A percentile compares a stretch with the other conserved stretches of the same genome.
Evolutionary conservation across 345 rosid genomes (phyloP).

Genomic region (Eucalyptus shirleyi): DNA sequence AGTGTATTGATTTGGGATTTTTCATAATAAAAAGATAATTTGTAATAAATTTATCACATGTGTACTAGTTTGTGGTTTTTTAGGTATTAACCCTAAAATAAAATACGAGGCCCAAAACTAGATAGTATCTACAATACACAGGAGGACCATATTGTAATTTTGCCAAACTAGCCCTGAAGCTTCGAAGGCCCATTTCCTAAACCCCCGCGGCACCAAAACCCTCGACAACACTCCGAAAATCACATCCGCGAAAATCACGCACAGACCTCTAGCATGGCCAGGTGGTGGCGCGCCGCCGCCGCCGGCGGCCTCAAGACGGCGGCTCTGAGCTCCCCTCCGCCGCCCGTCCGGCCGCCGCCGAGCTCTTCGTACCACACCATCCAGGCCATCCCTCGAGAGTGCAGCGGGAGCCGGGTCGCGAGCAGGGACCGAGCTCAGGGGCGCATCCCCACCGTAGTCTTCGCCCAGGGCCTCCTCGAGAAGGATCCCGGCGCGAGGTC

Average conservation of each 20-base stretch:
- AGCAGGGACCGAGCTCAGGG: slow-evolving; percentile 57
- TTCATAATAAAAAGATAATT: no score
- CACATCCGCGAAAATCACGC: background rate
- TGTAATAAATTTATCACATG: fast-evolving
- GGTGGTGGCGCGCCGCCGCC: slow-evolving; percentile 27
- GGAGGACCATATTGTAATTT: background rate
- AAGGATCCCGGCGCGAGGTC: slow-evolving; percentile 15
- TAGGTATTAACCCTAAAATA: background rate
- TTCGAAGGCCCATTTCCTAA: background rate
- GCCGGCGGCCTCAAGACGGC: slow-evolving; percentile 19
- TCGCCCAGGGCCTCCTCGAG: slow-evolving; percentile 39
- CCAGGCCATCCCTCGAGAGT: slow-evolving; percentile 70
- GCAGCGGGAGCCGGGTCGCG: slow-evolving; percentile 44
- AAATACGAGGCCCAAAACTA: background rate
- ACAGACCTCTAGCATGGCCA: slow-evolving; percentile 5
- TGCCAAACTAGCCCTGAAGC: background rate
- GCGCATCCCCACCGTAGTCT: slow-evolving; percentile 73
- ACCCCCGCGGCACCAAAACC: background rate
- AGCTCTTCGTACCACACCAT: slow-evolving; percentile 42
- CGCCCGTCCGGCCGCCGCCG: background rate
- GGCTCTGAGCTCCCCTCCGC: background rate
- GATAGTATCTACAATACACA: background rate
- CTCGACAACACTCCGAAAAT: background rate
- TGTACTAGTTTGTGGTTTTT: no score
- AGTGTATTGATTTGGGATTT: fast-evolving